These are phyloP conservation scores for Neodidymelliopsis sp. DNA, from an alignment of 2,329 filamentous ascomycete species.

Conservation along the genomic window DNA sequence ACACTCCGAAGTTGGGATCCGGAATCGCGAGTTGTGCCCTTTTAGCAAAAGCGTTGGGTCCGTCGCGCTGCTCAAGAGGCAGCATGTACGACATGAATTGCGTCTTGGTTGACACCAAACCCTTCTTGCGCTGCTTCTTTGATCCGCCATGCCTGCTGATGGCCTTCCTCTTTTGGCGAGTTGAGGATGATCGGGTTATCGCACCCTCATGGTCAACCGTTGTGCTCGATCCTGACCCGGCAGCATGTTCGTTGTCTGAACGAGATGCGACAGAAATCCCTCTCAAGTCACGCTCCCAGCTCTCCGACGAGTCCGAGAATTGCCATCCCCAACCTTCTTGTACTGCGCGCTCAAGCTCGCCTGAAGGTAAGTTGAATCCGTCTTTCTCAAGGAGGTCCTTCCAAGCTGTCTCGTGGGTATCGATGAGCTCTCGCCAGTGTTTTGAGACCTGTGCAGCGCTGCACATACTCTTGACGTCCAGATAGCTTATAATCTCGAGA, in stretches of 20 bases:
- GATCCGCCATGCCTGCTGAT: conserved; percentile 47
- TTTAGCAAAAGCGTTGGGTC: conserved; percentile 84
- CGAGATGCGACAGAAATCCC: conserved; percentile 53
- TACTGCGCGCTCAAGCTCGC: conserved; percentile 86
- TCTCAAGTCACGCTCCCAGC: conserved; percentile 82
- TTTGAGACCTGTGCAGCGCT: conserved; percentile 92
- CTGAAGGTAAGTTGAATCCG: conserved; percentile 78
- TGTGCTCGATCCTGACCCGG: conserved; percentile 26
- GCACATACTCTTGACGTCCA: conserved; percentile 86
- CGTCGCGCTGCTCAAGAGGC: conserved; percentile 68
- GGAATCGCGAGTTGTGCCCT: conserved; percentile 84
- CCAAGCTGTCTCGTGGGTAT: conserved; percentile 95
- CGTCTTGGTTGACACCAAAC: conserved; percentile 54
- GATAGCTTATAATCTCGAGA: conserved; percentile 84
- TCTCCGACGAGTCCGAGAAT: conserved; percentile 76
- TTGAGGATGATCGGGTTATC: conserved; percentile 40
- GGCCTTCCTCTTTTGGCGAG: conserved; percentile 51
- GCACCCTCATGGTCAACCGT: conserved; percentile 38
- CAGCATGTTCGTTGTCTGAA: conserved; percentile 49
- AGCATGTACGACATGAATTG: conserved; percentile 55
- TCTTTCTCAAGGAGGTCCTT: conserved; percentile 88
- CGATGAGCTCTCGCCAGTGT: conserved; percentile 88
- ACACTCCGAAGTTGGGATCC: conserved; percentile 79
- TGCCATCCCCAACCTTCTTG: conserved; percentile 98
- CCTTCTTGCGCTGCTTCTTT: conserved; percentile 66